Base-by-base conservation (phyloP, 108 stramenopile genomes). In the Schizochytrium sp. region DNA sequence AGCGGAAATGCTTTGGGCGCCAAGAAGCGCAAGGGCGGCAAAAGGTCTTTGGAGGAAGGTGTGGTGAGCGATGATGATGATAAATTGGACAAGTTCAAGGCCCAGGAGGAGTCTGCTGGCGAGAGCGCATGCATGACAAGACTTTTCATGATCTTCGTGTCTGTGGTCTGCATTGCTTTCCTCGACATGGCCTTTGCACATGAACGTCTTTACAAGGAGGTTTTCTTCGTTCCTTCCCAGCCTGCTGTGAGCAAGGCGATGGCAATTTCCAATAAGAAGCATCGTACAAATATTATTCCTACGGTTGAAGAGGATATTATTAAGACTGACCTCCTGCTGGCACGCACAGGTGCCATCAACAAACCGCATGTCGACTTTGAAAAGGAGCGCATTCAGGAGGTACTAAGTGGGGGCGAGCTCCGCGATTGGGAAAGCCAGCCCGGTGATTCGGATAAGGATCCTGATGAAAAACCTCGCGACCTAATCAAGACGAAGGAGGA, bases 321-420 rank as follows among this genome's bases (percentile, higher is more conserved):
- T 10, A 83, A 55, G 50, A 83, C 76, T 5, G 76, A 83, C 1
- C 76, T 83, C 15, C 28, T 83, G 1, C 76, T 83, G 10, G 53
- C 55, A 38, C 47, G 53, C 12, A 53, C 53, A n/a, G 76, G 76
- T 53, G 76, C 76, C 10, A 40, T 83, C 15, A 83, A 83, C 76
- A 49, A 55, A 28, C 76, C 76, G 76, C 76, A 83, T 53, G n/a
- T 83, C 2, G 76, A 83, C 76, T 83, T 83, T 50, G 76, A 83
- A 42, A 83, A 55, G 28, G 76, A 83, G 28, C 76, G 76, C 50
- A 55, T 83, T 38, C 15, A 49, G 76, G n/a, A 53, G n/a, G 76
- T 55, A 13, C 76, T 83, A 47, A 42, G 55, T 10, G 76, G 76
- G 28, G 50, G 53, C 50, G 76, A 83, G 0, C 76, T 83, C 40